Evolutionary conservation across 768 basidiomycete genomes (phyloP).

Genomic region (Leccinum rimulosum): DNA sequence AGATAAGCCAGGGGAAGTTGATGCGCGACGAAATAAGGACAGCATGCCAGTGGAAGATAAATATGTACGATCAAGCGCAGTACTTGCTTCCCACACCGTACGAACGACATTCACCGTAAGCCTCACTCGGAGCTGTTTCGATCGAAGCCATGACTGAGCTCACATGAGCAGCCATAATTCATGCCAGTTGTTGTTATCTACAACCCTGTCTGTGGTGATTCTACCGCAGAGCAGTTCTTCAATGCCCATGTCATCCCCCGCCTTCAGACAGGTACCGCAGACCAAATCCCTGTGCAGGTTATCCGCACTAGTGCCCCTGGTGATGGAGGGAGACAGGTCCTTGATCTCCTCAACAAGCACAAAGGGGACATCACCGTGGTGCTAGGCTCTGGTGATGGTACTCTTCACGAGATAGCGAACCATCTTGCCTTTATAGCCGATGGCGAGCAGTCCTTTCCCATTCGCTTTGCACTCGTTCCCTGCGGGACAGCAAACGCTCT

Average conservation of each 20-base stretch:
- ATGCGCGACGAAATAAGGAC: constrained; percentile 12
- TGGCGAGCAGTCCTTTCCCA: constrained; percentile 11
- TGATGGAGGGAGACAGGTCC: constrained; percentile 52
- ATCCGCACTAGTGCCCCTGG: constrained; percentile 50
- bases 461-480: constrained; percentile 59
- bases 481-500: constrained; percentile 94
- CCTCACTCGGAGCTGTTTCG: background rate
- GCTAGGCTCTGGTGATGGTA: constrained; percentile 87
- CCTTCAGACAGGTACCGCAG: constrained; percentile 36
- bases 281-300: constrained; percentile 33
- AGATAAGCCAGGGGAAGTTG: background rate
- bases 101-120: constrained; percentile 6
- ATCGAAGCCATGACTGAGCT: constrained; percentile 1
- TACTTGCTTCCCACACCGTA: background rate
- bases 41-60: constrained; percentile 9
- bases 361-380: constrained; percentile 44
- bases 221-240: constrained; percentile 55
- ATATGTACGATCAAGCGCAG: background rate
- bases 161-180: background rate
- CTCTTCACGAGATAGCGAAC: constrained; percentile 85
- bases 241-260: constrained; percentile 61
- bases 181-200: constrained; percentile 64
- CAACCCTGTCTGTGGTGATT: constrained; percentile 73
- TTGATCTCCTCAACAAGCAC: constrained; percentile 38
- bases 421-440: constrained; percentile 36